Conservation (phyloP, 345 rosid species). For the Pistacia vera region DNA sequence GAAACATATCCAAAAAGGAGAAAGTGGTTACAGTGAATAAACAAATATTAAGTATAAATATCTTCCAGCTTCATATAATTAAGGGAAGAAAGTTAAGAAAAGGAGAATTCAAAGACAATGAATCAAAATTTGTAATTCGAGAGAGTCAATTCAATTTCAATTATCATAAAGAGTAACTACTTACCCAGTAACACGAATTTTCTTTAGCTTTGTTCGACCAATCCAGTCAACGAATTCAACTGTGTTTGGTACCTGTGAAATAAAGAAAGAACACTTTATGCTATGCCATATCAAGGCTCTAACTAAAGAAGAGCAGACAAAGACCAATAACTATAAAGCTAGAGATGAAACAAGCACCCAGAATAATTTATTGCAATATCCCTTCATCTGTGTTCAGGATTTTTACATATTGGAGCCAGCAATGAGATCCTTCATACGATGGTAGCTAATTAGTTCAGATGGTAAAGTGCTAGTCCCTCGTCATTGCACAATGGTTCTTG, state of each 20-base stretch:
- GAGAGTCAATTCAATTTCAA: slow-evolving; percentile 8
- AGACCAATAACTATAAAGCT: not conserved
- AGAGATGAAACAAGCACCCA: not conserved
- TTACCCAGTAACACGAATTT: slow-evolving; percentile 92
- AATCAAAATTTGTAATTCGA: slow-evolving; percentile 4
- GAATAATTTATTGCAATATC: not conserved
- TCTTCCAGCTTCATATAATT: not conserved
- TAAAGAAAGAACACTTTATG: slow-evolving; percentile 4
- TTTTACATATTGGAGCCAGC: not conserved
- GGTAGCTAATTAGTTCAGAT: too few species aligned
- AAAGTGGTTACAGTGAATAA: slow-evolving; percentile 14
- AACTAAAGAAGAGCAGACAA: slow-evolving; percentile 1
- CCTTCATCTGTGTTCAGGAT: slow-evolving; percentile 1
- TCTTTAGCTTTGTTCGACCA: slow-evolving; percentile 91
- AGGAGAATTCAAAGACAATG: not conserved
- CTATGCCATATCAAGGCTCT: not conserved
- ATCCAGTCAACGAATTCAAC: slow-evolving; percentile 97
- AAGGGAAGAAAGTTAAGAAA: slow-evolving; percentile 6
- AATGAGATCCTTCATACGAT: not conserved
- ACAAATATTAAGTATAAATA: slow-evolving; percentile 4
- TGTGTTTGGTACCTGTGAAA: slow-evolving; percentile 86
- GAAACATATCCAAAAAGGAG: slow-evolving; percentile 8
- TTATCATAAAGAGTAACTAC: slow-evolving; percentile 28
- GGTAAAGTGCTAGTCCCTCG: too few species aligned
- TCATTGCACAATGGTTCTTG: too few species aligned